Percentiles rank a stretch among this genome's conserved stretches.
phyloP scores from a whole-genome alignment of 2,329 filamentous ascomycete species.

The Alternaria infectoria region DNA sequence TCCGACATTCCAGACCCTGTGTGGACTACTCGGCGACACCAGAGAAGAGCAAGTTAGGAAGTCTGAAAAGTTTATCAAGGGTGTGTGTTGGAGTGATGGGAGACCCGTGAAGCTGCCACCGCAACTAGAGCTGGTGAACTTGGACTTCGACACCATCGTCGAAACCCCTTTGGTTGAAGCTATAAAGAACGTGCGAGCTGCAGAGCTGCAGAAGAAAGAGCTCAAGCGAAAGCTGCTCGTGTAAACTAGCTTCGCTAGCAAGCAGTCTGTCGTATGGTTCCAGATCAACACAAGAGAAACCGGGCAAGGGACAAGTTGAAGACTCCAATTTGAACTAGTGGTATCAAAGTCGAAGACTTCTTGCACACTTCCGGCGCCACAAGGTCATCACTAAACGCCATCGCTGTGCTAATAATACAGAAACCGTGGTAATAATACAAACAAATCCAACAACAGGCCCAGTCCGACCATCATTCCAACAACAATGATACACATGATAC shows the following conservation, averaged over 20 bases:
- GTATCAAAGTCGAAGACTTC: neutral
- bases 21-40: neutral
- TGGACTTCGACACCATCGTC: neutral
- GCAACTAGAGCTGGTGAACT: neutral
- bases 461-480: neutral
- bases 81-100: neutral
- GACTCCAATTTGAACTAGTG: neutral
- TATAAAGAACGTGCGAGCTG: neutral
- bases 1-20: neutral
- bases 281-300: neutral
- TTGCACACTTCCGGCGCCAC: neutral
- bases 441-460: neutral
- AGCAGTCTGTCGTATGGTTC: neutral
- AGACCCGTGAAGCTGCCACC: neutral
- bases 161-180: neutral
- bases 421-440: neutral
- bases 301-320: neutral
- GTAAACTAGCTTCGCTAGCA: neutral
- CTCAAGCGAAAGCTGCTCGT: fast-evolving
- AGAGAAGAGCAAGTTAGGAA: neutral
- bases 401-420: conserved; percentile 6
- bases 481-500: neutral
- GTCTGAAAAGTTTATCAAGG: neutral
- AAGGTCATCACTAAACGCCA: neutral
- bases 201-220: neutral